These are phyloP conservation scores for Pyrenophora tritici-repentis DNA, from an alignment of 2,329 filamentous ascomycete species.

Conservation along the genomic window DNA sequence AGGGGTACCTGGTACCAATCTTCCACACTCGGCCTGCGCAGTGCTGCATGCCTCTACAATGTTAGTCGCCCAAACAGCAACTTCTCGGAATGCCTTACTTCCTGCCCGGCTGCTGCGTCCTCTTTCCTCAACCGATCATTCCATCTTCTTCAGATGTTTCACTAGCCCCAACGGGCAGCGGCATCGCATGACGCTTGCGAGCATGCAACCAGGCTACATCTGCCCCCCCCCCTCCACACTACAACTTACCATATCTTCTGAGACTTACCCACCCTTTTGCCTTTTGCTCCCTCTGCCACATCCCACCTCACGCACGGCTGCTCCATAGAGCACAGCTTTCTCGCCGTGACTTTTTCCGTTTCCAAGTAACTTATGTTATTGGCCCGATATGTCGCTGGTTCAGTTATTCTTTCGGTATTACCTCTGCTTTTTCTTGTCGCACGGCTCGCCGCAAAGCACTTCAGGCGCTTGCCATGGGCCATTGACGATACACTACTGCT, in stretches of 20 bases:
- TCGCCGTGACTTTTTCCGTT: neutral
- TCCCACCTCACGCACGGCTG: constrained; percentile 12
- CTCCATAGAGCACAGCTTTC: constrained; percentile 10
- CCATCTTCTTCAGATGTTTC: constrained; percentile 19
- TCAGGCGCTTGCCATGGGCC: constrained; percentile 19
- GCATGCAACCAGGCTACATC: neutral
- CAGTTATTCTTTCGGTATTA: constrained; percentile 23
- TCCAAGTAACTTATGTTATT: constrained; percentile 13
- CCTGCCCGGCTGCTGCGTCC: constrained; percentile 1
- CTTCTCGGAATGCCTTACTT: constrained; percentile 11
- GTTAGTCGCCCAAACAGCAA: neutral
- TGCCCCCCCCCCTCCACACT: neutral
- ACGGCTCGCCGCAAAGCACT: constrained; percentile 28
- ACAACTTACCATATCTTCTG: constrained; percentile 5
- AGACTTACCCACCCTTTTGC: constrained; percentile 4
- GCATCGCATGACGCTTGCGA: constrained; percentile 1
- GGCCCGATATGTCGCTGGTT: constrained; percentile 16
- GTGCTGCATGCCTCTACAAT: neutral
- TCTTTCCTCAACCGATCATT: too few species aligned
- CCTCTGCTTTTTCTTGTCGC: constrained; percentile 25
- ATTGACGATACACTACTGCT: constrained; percentile 31
- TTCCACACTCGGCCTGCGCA: too few species aligned
- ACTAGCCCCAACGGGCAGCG: constrained; percentile 10
- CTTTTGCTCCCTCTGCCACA: constrained; percentile 3
- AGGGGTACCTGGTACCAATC: neutral